Conservation (phyloP, 345 rosid genomes). For the Boechera divaricarpa region DNA sequence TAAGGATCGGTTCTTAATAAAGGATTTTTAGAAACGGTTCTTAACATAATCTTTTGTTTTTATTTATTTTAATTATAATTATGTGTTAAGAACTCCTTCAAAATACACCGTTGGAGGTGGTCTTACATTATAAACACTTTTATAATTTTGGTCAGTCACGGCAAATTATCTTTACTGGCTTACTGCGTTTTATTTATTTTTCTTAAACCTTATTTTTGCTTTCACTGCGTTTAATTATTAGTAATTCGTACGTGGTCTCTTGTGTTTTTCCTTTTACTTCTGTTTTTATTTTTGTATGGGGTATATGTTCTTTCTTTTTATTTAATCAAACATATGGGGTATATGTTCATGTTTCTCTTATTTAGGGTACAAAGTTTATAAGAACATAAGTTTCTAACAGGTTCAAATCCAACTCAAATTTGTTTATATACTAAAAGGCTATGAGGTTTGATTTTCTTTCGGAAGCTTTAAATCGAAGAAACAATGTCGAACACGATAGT, state of each 20-base stretch:
- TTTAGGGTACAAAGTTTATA: too few relatives aligned
- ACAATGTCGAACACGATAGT: background rate
- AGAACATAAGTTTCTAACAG: background rate
- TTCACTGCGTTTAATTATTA: background rate
- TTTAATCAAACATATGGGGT: too few relatives aligned
- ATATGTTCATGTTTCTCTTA: background rate
- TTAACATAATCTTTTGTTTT: too few relatives aligned
- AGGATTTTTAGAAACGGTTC: too few relatives aligned
- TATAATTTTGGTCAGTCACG: background rate
- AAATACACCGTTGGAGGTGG: too few relatives aligned
- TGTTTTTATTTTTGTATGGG: background rate
- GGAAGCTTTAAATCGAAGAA: background rate
- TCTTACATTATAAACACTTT: background rate
- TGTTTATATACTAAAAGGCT: background rate
- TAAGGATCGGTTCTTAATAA: too few relatives aligned
- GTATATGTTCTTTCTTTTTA: too few relatives aligned
- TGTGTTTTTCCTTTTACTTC: too few relatives aligned
- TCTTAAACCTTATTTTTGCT: too few relatives aligned
- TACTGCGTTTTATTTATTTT: background rate
- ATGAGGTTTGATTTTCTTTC: background rate
- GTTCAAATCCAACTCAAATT: background rate
- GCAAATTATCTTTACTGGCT: background rate
- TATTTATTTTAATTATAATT: too few relatives aligned
- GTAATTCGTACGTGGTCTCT: background rate
- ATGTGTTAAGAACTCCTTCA: too few relatives aligned